These are phyloP conservation scores for Epichloe glyceriae DNA, from an alignment of 2,329 filamentous ascomycete genomes.

Conservation along the genomic window DNA sequence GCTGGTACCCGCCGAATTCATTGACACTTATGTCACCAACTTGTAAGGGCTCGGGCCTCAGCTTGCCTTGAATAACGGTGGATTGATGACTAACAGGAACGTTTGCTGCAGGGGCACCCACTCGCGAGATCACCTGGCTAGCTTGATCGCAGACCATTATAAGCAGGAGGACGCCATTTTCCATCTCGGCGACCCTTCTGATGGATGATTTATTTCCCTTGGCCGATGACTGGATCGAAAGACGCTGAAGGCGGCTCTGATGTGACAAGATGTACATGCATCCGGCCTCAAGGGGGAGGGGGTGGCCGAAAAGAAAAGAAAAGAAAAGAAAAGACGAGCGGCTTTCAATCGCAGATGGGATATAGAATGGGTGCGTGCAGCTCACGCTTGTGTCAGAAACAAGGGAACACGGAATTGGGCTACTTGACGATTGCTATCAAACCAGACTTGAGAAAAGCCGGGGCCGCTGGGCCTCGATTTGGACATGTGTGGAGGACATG, in stretches of 20 bases:
- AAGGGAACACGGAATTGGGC: not conserved
- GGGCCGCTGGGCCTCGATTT: not conserved
- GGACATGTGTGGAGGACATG: too few species aligned
- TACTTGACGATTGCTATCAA: not conserved
- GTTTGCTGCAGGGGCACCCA: slow-evolving; percentile 42
- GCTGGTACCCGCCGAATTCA: slow-evolving; percentile 62
- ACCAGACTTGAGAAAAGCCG: not conserved
- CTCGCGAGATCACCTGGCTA: slow-evolving; percentile 58
- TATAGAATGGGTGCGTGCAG: not conserved
- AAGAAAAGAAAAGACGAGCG: not conserved
- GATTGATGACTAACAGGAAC: not conserved
- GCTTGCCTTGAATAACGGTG: not conserved
- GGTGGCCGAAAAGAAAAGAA: not conserved
- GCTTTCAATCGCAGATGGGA: not conserved
- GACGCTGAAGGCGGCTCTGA: not conserved
- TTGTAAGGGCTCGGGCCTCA: slow-evolving; percentile 26
- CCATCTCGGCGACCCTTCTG: slow-evolving; percentile 29
- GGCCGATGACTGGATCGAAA: not conserved
- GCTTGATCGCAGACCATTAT: slow-evolving; percentile 64
- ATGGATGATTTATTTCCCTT: slow-evolving; percentile 9
- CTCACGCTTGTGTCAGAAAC: not conserved
- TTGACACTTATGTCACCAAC: slow-evolving; percentile 79
- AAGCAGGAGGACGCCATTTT: slow-evolving; percentile 58
- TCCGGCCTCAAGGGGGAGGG: not conserved
- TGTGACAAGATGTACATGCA: not conserved